A percentile compares a stretch with the other conserved stretches of the same genome.
Evolutionary conservation across 2,329 filamentous ascomycete genomes (phyloP).

Genomic region (Triangularia verruculosa): DNA sequence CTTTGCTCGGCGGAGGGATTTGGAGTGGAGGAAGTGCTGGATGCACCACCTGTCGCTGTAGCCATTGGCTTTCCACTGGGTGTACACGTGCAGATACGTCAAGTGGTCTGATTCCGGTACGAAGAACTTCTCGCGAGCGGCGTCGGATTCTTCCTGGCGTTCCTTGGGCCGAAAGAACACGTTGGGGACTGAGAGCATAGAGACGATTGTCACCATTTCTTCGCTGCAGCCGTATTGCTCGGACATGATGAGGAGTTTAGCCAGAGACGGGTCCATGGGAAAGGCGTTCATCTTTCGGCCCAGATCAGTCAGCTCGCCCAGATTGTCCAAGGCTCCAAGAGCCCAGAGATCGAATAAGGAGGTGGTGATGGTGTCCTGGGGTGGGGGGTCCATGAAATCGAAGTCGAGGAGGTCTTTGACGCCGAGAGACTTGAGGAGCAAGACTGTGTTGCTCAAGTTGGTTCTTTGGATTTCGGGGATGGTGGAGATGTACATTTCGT

Average conservation of each 20-base stretch:
- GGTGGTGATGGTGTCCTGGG: slow-evolving; percentile 95
- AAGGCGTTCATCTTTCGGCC: slow-evolving; percentile 95
- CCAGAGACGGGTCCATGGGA: slow-evolving; percentile 94
- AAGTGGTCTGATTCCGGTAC: slow-evolving; percentile 96
- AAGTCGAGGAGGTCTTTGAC: slow-evolving; percentile 95
- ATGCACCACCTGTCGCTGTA: slow-evolving; percentile 89
- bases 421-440: slow-evolving; percentile 89
- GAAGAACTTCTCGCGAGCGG: slow-evolving; percentile 95
- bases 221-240: slow-evolving; percentile 90
- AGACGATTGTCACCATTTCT: slow-evolving; percentile 97
- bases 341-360: slow-evolving; percentile 98
- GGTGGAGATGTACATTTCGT: slow-evolving; percentile 93
- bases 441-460: slow-evolving; percentile 90
- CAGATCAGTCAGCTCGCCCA: slow-evolving; percentile 84
- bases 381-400: slow-evolving; percentile 98
- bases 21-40: slow-evolving; percentile 92
- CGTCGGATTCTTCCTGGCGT: slow-evolving; percentile 91
- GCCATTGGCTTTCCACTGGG: slow-evolving; percentile 90
- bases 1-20: slow-evolving; percentile 83
- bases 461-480: slow-evolving; percentile 98
- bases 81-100: slow-evolving; percentile 92
- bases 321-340: slow-evolving; percentile 85
- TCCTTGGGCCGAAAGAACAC: slow-evolving; percentile 98
- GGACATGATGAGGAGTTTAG: slow-evolving; percentile 90
- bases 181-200: slow-evolving; percentile 93